Evolutionary conservation across 1,284 basidiomycete species (phyloP).

Genomic region (Sphagnurus paluster): DNA sequence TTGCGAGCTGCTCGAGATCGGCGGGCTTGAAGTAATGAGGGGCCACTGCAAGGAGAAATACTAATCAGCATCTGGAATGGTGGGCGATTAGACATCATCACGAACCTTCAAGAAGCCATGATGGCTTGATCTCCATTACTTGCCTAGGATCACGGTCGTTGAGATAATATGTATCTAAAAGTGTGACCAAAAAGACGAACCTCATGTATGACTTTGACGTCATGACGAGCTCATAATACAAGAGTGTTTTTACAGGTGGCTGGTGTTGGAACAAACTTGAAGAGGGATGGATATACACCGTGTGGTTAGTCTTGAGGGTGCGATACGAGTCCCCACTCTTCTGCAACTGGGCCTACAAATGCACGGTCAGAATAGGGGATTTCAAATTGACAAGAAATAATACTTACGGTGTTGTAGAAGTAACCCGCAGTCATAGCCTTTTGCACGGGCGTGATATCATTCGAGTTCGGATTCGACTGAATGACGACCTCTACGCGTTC

Average conservation of each 20-base stretch:
- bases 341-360: slow-evolving; percentile 74
- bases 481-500: slow-evolving; percentile 96
- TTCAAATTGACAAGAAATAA: slow-evolving; percentile 3
- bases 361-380: slow-evolving; percentile 4
- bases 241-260: slow-evolving; percentile 86
- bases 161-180: background rate
- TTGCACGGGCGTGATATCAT: slow-evolving; percentile 91
- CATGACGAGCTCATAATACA: slow-evolving; percentile 96
- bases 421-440: slow-evolving; percentile 95
- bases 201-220: slow-evolving; percentile 86
- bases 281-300: slow-evolving; percentile 95
- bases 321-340: slow-evolving; percentile 92
- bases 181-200: slow-evolving; percentile 30
- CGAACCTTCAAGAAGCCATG: slow-evolving; percentile 90
- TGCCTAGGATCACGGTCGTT: slow-evolving; percentile 56
- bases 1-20: slow-evolving; percentile 82
- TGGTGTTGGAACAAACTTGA: slow-evolving; percentile 94
- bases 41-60: slow-evolving; percentile 57
- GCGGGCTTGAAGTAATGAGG: slow-evolving; percentile 93
- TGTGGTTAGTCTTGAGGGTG: slow-evolving; percentile 93
- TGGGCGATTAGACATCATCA: slow-evolving; percentile 13
- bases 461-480: slow-evolving; percentile 83
- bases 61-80: slow-evolving; percentile 2
- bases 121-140: slow-evolving; percentile 96
- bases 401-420: slow-evolving; percentile 91